phyloP scores from a whole-genome alignment of 495 filamentous ascomycete species.

The Lasiosphaeria hispida region DNA sequence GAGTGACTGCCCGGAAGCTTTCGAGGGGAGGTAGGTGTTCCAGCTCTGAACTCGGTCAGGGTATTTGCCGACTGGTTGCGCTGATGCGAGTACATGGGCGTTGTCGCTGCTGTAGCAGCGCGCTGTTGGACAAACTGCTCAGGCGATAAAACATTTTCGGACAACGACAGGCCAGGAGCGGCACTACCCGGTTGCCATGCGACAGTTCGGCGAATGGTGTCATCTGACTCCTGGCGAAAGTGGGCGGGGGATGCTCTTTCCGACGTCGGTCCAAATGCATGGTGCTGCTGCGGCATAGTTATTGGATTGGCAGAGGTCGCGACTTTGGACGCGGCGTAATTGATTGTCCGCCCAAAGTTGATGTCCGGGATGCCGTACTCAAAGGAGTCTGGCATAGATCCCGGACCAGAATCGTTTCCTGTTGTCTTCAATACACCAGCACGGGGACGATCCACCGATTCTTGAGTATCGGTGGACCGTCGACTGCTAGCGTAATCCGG shows the following conservation, averaged over 20 bases:
- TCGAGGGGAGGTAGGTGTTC: constrained; percentile 37
- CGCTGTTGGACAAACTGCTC: constrained; percentile 90
- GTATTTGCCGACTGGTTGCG: constrained; percentile 56
- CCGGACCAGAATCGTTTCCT: constrained; percentile 47
- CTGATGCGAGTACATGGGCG: constrained; percentile 54
- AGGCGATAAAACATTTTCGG: constrained; percentile 46
- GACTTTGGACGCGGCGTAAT: constrained; percentile 48
- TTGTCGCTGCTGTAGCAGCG: constrained; percentile 50
- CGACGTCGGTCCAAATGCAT: no score
- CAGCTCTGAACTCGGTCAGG: constrained; percentile 43
- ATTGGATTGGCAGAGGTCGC: constrained; percentile 7
- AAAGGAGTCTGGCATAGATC: neutral
- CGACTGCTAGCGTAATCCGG: constrained; percentile 70
- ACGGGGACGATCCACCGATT: constrained; percentile 66
- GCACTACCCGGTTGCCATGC: constrained; percentile 75
- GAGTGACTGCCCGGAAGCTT: constrained; percentile 41
- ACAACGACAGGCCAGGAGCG: constrained; percentile 37
- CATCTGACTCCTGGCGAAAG: constrained; percentile 43
- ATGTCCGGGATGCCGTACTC: constrained; percentile 65
- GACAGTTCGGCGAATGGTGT: constrained; percentile 58
- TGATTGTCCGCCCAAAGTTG: constrained; percentile 84
- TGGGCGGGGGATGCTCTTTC: constrained; percentile 10
- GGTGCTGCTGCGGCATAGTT: no score
- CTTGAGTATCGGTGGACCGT: constrained; percentile 60
- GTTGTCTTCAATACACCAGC: constrained; percentile 82